Evolutionary conservation across 805 yeast species (phyloP).

Genomic region (Deakozyma indianensis): DNA sequence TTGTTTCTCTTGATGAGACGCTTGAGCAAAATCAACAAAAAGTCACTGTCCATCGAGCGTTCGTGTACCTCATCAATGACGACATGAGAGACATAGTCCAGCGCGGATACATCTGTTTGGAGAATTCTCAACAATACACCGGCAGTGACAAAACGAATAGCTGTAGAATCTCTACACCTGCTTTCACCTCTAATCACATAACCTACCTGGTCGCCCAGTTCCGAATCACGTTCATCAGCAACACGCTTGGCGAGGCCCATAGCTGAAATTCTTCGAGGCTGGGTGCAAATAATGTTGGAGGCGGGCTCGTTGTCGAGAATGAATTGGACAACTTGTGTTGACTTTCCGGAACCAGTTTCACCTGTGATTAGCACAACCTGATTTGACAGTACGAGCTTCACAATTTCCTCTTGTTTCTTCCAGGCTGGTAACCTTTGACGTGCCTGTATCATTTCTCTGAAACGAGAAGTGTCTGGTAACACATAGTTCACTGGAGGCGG

Average conservation of each 20-base stretch:
- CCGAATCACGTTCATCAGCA: slow-evolving; percentile 59
- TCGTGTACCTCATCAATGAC: slow-evolving; percentile 96
- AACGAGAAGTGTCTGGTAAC: slow-evolving; percentile 18
- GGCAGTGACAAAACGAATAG: slow-evolving; percentile 79
- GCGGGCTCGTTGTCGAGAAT: slow-evolving; percentile 36
- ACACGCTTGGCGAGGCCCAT: slow-evolving; percentile 90
- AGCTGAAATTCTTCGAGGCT: slow-evolving; percentile 91
- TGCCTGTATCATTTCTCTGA: slow-evolving; percentile 26
- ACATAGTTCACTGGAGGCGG: slow-evolving; percentile 10
- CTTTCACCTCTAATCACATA: slow-evolving; percentile 85
- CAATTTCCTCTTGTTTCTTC: slow-evolving; percentile 43
- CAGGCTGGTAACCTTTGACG: slow-evolving; percentile 74
- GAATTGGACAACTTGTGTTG: slow-evolving; percentile 89
- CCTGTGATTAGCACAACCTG: slow-evolving; percentile 76
- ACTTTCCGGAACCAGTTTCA: slow-evolving; percentile 96
- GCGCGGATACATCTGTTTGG: slow-evolving; percentile 34
- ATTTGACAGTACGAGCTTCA: slow-evolving; percentile 39
- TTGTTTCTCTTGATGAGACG: slow-evolving; percentile 32
- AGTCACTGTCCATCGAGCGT: slow-evolving; percentile 81
- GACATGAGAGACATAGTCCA: slow-evolving; percentile 42
- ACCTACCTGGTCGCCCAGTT: slow-evolving; percentile 67
- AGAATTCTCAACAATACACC: slow-evolving; percentile 83
- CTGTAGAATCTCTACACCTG: slow-evolving; percentile 37
- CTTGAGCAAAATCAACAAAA: slow-evolving; percentile 64
- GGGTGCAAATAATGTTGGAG: slow-evolving; percentile 67